phyloP scores from a whole-genome alignment of 2,329 filamentous ascomycete species.

The Cladophialophora carrionii region DNA sequence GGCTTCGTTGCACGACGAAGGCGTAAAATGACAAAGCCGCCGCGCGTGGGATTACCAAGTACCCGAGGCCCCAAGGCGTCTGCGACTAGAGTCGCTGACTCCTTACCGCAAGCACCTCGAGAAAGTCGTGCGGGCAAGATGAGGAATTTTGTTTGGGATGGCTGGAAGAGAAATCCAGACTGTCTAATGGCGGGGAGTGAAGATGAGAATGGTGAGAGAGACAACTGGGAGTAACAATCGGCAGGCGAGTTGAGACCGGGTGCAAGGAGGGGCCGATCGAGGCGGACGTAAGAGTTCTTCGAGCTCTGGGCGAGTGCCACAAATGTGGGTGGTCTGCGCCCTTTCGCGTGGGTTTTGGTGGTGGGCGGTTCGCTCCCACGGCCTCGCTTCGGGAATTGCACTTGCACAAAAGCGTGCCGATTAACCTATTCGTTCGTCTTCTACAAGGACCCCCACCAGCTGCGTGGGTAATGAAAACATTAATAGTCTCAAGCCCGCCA shows the following conservation, averaged over 20 bases:
- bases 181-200: constrained; percentile 11
- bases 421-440: background rate
- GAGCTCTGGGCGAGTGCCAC: background rate
- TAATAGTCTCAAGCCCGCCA: background rate
- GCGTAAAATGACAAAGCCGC: constrained; percentile 22
- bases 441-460: background rate
- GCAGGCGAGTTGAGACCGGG: constrained; percentile 6
- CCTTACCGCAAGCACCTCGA: background rate
- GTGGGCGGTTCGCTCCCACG: background rate
- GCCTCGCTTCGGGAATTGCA: constrained; percentile 23
- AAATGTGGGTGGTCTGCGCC: constrained; percentile 9
- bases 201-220: constrained; percentile 6
- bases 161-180: background rate
- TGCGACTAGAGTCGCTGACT: background rate
- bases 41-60: constrained; percentile 1
- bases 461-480: constrained; percentile 4
- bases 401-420: background rate
- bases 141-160: background rate
- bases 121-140: background rate
- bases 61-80: background rate
- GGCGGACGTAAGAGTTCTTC: constrained; percentile 2
- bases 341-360: constrained; percentile 7
- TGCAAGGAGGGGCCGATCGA: constrained; percentile 14
- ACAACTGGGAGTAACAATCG: background rate
- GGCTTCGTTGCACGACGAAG: constrained; percentile 10